phyloP scores from a whole-genome alignment of 345 rosid species.

The Microcos paniculata region DNA sequence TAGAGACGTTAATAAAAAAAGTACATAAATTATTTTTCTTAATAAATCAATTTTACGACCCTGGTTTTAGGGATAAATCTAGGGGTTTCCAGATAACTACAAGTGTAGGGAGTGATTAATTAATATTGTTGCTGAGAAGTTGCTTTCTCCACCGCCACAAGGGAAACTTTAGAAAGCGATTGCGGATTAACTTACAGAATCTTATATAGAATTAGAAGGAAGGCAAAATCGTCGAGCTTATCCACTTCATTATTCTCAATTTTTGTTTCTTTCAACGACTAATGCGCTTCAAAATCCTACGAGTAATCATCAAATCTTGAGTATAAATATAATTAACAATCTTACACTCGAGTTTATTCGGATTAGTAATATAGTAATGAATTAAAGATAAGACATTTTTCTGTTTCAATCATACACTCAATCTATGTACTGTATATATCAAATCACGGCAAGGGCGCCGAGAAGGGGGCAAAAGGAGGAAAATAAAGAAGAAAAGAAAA shows the following conservation, averaged over 20 bases:
- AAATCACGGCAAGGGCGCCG: neutral
- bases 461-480: neutral
- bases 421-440: constrained; percentile 2
- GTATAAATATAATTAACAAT: neutral
- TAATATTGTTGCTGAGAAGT: constrained; percentile 20
- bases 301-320: too few relatives aligned
- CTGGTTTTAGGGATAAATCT: neutral
- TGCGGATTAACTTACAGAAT: constrained; percentile 9
- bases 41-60: too few relatives aligned
- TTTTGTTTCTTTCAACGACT: neutral
- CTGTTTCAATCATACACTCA: constrained; percentile 11
- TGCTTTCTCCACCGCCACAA: neutral
- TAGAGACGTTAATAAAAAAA: neutral
- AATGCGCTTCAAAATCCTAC: neutral
- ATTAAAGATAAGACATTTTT: neutral
- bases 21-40: neutral
- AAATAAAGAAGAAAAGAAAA: neutral
- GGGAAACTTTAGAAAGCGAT: neutral
- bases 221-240: neutral
- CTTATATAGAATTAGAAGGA: neutral
- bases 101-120: constrained; percentile 1
- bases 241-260: neutral
- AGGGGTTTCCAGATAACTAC: constrained; percentile 3
- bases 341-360: neutral
- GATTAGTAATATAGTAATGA: neutral